A percentile compares a stretch with the other conserved stretches of the same genome.
These are phyloP conservation scores for Alternaria sp. DNA, from an alignment of 2,329 filamentous ascomycete species.

Conservation along the genomic window DNA sequence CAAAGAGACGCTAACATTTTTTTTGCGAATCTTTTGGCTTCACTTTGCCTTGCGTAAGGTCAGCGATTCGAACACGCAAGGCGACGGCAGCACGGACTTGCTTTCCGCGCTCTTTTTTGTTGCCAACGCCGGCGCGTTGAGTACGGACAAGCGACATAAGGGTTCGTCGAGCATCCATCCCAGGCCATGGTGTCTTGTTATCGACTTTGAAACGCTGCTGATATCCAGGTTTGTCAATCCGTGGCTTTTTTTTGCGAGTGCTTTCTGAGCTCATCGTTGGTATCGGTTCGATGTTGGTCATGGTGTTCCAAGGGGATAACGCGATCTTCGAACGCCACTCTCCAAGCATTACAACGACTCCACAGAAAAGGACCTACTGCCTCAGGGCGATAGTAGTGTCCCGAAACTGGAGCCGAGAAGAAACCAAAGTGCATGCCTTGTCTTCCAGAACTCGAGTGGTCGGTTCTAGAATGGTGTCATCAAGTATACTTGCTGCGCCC, in stretches of 20 bases:
- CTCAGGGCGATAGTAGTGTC: background rate
- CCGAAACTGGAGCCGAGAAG: background rate
- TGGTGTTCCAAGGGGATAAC: background rate
- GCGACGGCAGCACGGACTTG: background rate
- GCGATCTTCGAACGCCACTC: no score
- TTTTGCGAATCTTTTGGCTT: constrained; percentile 6
- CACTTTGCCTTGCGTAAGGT: background rate
- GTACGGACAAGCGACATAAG: background rate
- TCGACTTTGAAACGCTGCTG: background rate
- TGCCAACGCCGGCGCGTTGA: background rate
- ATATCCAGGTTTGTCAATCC: background rate
- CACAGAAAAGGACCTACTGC: background rate
- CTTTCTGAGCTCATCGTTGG: background rate
- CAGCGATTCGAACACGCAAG: background rate
- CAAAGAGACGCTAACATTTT: constrained; percentile 44
- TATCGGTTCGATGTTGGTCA: background rate
- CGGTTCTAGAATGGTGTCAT: background rate
- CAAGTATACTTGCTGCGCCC: background rate
- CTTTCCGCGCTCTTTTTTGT: background rate
- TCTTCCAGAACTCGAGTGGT: background rate
- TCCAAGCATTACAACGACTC: background rate
- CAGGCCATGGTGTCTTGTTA: background rate
- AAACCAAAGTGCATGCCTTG: background rate
- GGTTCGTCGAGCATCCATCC: background rate
- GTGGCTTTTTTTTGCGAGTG: background rate